phyloP scores from a whole-genome alignment of 495 filamentous ascomycete genomes.

The Tuber calosporum region DNA sequence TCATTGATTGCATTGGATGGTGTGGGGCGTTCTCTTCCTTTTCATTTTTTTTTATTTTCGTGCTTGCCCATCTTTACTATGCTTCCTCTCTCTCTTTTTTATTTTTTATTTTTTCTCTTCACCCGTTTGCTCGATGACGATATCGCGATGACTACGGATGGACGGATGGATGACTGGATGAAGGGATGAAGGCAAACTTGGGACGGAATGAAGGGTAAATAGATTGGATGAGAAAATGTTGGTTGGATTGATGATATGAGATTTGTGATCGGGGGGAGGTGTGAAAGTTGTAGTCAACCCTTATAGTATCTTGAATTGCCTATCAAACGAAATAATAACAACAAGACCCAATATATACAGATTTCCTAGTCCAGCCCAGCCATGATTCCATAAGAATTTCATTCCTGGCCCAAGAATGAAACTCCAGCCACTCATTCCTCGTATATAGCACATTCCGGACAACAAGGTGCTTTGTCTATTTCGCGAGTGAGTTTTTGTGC shows the following conservation, averaged over 20 bases:
- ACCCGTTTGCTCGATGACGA: constrained; percentile 20
- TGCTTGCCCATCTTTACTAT: constrained; percentile 2
- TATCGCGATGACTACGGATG: constrained; percentile 31
- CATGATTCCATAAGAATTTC: too few relatives aligned
- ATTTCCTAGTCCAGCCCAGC: too few relatives aligned
- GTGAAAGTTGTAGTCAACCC: too few relatives aligned
- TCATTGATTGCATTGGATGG: constrained; percentile 2
- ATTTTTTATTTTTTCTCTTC: neutral
- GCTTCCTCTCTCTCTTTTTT: neutral
- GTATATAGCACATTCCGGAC: too few relatives aligned
- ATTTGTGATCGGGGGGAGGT: neutral
- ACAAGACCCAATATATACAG: too few relatives aligned
- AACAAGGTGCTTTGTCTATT: neutral
- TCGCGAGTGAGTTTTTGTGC: neutral
- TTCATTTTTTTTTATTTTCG: neutral
- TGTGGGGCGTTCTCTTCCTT: neutral
- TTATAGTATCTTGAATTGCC: too few relatives aligned
- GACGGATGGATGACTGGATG: constrained; percentile 14
- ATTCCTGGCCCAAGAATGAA: too few relatives aligned
- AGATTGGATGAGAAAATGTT: neutral
- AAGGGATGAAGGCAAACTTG: neutral
- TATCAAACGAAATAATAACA: too few relatives aligned
- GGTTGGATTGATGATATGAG: neutral
- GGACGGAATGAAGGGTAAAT: neutral
- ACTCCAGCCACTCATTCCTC: too few relatives aligned